Evolutionary conservation across 306 rosid genomes (phyloP).

Genomic region (Cucurbita ficifolia): DNA sequence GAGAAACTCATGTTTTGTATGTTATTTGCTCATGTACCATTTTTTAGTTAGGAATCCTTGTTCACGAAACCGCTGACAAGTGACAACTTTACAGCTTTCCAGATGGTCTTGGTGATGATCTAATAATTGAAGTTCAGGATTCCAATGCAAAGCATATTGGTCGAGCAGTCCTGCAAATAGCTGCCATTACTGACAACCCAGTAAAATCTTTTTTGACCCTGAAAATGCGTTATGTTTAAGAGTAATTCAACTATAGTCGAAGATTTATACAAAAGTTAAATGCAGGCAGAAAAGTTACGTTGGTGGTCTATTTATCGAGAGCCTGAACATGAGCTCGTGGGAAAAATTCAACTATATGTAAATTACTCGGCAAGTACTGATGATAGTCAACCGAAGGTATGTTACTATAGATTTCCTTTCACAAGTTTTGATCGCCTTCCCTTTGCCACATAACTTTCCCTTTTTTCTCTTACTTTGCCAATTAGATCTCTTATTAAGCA

Average conservation of each 20-base stretch:
- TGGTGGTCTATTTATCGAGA: slow-evolving; percentile 84
- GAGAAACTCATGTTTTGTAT: slow-evolving; percentile 86
- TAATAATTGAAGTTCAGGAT: slow-evolving; percentile 82
- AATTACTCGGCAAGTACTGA: slow-evolving; percentile 63
- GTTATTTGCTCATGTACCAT: slow-evolving; percentile 12
- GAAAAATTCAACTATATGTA: slow-evolving; percentile 69
- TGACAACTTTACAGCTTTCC: slow-evolving; percentile 85
- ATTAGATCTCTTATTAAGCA: background rate
- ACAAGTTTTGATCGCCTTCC: background rate
- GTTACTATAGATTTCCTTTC: background rate
- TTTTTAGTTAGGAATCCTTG: background rate
- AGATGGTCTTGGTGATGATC: slow-evolving; percentile 87
- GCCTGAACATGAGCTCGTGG: slow-evolving; percentile 75
- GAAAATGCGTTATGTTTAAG: background rate
- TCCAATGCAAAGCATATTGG: slow-evolving; percentile 84
- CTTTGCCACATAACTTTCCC: background rate
- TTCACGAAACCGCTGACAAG: slow-evolving; percentile 29
- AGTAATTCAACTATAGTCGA: background rate
- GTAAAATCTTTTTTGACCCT: slow-evolving; percentile 29
- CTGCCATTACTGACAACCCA: slow-evolving; percentile 68
- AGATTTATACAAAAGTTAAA: slow-evolving; percentile 22
- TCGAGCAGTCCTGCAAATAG: slow-evolving; percentile 66
- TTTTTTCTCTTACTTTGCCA: background rate
- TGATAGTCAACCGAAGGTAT: slow-evolving; percentile 75
- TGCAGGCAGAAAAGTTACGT: slow-evolving; percentile 87